Base-by-base conservation (phyloP, 1,139 yeast species). In the Saccharomycopsis hybrid region DNA sequence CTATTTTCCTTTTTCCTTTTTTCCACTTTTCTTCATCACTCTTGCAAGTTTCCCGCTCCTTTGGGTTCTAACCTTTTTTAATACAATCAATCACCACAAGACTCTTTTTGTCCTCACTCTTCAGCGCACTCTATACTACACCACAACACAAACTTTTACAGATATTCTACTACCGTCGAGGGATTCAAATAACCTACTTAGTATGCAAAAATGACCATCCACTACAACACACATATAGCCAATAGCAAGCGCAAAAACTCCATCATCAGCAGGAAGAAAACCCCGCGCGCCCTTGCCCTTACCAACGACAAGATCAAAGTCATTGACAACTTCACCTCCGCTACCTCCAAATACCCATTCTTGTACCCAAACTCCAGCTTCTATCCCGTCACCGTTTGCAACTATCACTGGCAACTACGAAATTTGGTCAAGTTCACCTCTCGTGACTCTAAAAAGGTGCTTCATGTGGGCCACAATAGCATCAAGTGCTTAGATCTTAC, bases 371-470 rank as follows among this genome's bases (percentile, higher is more conserved):
- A 30, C 11, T 42, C 41, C 39, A 29, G 24, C 29, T 24, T 32
- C 2, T 44, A 47, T 11, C 7, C n/a, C 11, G 47, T 41, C 35
- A 59, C 59, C 44, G 62, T 65, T 3, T 59, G 66, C 4, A 63
- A 61, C 42, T 80, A 82, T 55, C 97, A 89, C 68, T 89, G 96
- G 96, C 97, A 89, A 63, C 70, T 89, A 41, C 72, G 95, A 46
- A 95, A 89, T 61, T 72, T 89, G 59, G 69, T 88, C 28, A 79
- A 83, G 50, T 68, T 71, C 24, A 68, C 73, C 1, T 64, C 75
- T 0, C 49, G 51, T 8, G 59, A 63, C 30, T 66, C 69, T 25
- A 66, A 68, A 46, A 71, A 73, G 46, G 66, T 79, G 11, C 64
- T 74, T 37, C 80, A 77, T 58, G 79, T 82, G 1, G 67, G 69